Evolutionary conservation across 2,329 filamentous ascomycete genomes (phyloP), one percentile per base, ranked within the genome.

Genomic region (Orbilia ellipsospora): DNA sequence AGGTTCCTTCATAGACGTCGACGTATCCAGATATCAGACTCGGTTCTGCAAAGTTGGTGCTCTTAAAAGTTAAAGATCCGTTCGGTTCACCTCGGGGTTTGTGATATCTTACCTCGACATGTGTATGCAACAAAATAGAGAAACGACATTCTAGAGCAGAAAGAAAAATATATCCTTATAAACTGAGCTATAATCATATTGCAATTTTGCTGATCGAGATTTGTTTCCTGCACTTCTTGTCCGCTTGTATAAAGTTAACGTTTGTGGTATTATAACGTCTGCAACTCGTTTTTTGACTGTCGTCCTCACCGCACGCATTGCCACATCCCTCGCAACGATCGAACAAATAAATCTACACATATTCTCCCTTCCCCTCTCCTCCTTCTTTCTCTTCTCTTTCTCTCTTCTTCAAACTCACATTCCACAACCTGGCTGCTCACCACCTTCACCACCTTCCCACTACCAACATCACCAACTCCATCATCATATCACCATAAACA

Each of bases 231-330:
- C 7, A 28, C 13, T 26, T 12, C 13, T 26, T 55, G 51, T 26
- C 23, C 5, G 23, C 12, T 15, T n/a, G 3, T 23, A 20, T 20
- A 7, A n/a, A 13, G 20, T 16, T 18, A 48, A 48, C 44, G 16
- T 20, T 15, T 67, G 63, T 67, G 26, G 54, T 60, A 67, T 67
- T 67, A 20, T 52, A 42, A 36, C 31, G 26, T 8, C 3, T 23
- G 10, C 54, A 67, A 67, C 63, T 13, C 63, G 52, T 26, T 23
- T 20, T 60, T 10, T 16, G 23, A 10, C 26, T 16, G 2, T 45
- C 16, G 31, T 31, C 20, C 16, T 48, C 48, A 57, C 28, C 36
- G 54, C 54, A 57, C 26, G 28, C 28, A 15, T 26, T 18, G 54
- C 23, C 54, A 8, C 26, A 13, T 45, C 59, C 42, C 26, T 26